Conservation (phyloP, 139 green algal genomes). For the Microglena sp. region DNA sequence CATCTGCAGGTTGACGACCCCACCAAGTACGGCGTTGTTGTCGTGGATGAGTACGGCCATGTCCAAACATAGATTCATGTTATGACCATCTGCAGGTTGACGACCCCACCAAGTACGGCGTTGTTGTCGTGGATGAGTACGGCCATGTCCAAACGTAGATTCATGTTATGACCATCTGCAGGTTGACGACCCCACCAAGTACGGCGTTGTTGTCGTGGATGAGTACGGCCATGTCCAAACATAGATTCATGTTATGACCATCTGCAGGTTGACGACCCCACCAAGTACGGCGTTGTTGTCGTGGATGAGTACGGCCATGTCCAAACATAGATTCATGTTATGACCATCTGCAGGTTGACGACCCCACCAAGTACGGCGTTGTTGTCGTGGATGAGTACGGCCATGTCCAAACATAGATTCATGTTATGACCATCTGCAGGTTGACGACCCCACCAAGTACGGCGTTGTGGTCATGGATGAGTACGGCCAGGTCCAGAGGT, state of each 20-base stretch:
- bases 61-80: too few species aligned
- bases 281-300: constrained; percentile 96
- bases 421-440: constrained; percentile 34
- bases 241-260: too few species aligned
- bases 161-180: constrained; percentile 24
- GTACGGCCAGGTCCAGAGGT: constrained; percentile 60
- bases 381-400: constrained; percentile 82
- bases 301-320: constrained; percentile 76
- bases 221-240: constrained; percentile 67
- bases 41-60: constrained; percentile 73
- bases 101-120: constrained; percentile 94
- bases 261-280: constrained; percentile 78
- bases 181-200: constrained; percentile 91
- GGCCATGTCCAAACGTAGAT: constrained; percentile 70
- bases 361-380: constrained; percentile 95
- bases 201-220: constrained; percentile 92
- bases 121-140: constrained; percentile 85
- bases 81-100: constrained; percentile 53
- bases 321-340: too few species aligned
- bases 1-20: constrained; percentile 72
- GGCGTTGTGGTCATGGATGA: constrained; percentile 91
- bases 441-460: constrained; percentile 93
- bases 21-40: constrained; percentile 95
- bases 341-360: constrained; percentile 55
- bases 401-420: too few species aligned